Percentiles rank a stretch among this genome's conserved stretches.
phyloP scores from a whole-genome alignment of 148 eudicot species.

The Spergularia bocconei region DNA sequence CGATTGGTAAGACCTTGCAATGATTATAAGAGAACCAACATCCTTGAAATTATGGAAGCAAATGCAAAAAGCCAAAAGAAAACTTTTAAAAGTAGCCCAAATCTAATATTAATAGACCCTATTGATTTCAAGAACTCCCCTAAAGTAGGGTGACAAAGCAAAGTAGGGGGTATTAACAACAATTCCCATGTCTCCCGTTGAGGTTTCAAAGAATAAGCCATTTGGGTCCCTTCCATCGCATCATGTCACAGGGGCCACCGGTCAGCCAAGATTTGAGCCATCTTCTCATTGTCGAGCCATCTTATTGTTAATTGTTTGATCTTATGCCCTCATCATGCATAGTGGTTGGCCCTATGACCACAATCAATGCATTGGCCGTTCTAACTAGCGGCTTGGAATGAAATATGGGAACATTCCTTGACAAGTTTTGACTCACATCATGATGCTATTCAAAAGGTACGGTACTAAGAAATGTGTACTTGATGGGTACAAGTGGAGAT shows the following conservation, averaged over 20 bases:
- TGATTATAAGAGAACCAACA: constrained; percentile 38
- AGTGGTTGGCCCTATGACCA: constrained; percentile 18
- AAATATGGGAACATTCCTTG: constrained; percentile 12
- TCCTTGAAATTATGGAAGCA: constrained; percentile 21
- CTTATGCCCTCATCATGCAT: constrained; percentile 16
- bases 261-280: constrained; percentile 7
- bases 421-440: constrained; percentile 5
- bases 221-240: constrained; percentile 25
- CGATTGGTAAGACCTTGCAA: constrained; percentile 24
- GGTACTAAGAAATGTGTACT: too few relatives aligned
- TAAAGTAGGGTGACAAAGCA: constrained; percentile 34
- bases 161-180: neutral
- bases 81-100: constrained; percentile 7
- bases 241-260: constrained; percentile 32
- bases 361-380: constrained; percentile 11
- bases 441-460: neutral
- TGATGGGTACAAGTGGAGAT: too few relatives aligned
- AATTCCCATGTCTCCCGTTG: constrained; percentile 36
- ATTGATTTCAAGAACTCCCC: constrained; percentile 18
- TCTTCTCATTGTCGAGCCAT: neutral
- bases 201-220: constrained; percentile 21
- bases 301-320: neutral
- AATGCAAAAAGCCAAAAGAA: constrained; percentile 24
- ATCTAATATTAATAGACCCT: constrained; percentile 1
- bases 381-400: neutral